Base-by-base conservation (phyloP, 371 early-diverging fungal species). In the Haplosporangium sp. region DNA sequence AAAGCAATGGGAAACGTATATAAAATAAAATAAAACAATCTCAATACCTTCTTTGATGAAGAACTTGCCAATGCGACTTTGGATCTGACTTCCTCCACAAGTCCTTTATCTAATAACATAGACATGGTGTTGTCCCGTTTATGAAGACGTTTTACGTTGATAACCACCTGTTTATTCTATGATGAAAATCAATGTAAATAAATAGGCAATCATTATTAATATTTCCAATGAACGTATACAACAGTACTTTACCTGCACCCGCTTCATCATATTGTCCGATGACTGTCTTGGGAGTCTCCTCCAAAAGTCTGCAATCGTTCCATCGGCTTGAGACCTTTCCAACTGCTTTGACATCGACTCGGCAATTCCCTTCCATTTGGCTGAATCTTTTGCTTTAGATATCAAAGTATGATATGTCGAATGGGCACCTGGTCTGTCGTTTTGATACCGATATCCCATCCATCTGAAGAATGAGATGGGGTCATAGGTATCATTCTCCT, bases 391-490 rank as follows among this genome's bases (percentile, higher is more conserved):
- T 23, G 59, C 59, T 4, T 13, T 20, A 43, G 45, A 29, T 46
- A 59, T 59, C 18, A 59, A 59, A 45, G 59, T 21, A 18, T 20
- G 20, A 45, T 59, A 59, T 11, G 7, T 21, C 40, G 48, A 58
- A 8, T 58, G 59, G 36, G 47, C 59, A 10, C 45, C 16, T 23
- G 0, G 46, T 45, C 45, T 58, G 45, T 59, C 47, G 11, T 59
- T n/a, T 47, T 47, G 59, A 47, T 47, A n/a, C 36, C 46, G 12
- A 46, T 59, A 59, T 47, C 48, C 48, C 59, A 11, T 59, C 59
- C 59, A 59, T n/a, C 1, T 46, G 29, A 59, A 59, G 59, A 59
- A 46, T 0, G 59, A 46, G 36, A 59, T 59, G 48, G 59, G 59
- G n/a, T 59, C 59, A n/a, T 23, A 45, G 29, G 18, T 14, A 47